These are phyloP conservation scores for Mariannaea elegans DNA, from an alignment of 2,329 filamentous ascomycete species.

Conservation along the genomic window DNA sequence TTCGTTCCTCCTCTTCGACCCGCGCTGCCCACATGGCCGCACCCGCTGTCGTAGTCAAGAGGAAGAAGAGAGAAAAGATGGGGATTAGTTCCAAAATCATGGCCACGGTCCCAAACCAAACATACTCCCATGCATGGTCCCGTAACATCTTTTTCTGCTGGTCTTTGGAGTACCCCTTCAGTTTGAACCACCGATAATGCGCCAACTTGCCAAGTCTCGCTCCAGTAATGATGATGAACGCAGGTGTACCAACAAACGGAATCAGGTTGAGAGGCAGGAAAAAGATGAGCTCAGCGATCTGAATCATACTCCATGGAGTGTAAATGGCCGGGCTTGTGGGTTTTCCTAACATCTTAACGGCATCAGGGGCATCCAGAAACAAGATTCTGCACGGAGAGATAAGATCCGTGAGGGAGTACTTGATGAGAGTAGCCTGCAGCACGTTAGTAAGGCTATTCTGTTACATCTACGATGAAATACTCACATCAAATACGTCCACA, in stretches of 20 bases:
- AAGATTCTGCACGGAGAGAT: constrained; percentile 72
- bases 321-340: constrained; percentile 81
- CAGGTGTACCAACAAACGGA: constrained; percentile 80
- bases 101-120: constrained; percentile 90
- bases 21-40: constrained; percentile 87
- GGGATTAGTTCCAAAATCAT: constrained; percentile 89
- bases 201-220: constrained; percentile 87
- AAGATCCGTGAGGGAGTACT: constrained; percentile 75
- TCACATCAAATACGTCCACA: constrained; percentile 85
- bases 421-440: constrained; percentile 74
- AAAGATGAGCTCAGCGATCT: constrained; percentile 84
- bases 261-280: constrained; percentile 88
- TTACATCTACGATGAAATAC: constrained; percentile 33
- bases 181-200: constrained; percentile 89
- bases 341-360: constrained; percentile 83
- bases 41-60: constrained; percentile 86
- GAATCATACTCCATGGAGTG: constrained; percentile 88
- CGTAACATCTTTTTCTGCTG: constrained; percentile 76
- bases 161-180: constrained; percentile 77
- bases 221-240: constrained; percentile 89
- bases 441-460: constrained; percentile 12
- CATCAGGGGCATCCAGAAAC: constrained; percentile 72
- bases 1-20: constrained; percentile 69
- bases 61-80: constrained; percentile 90
- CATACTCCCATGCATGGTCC: constrained; percentile 79